Base-by-base conservation (phyloP, 2,329 filamentous ascomycete genomes). In the Aspergillus sp. region DNA sequence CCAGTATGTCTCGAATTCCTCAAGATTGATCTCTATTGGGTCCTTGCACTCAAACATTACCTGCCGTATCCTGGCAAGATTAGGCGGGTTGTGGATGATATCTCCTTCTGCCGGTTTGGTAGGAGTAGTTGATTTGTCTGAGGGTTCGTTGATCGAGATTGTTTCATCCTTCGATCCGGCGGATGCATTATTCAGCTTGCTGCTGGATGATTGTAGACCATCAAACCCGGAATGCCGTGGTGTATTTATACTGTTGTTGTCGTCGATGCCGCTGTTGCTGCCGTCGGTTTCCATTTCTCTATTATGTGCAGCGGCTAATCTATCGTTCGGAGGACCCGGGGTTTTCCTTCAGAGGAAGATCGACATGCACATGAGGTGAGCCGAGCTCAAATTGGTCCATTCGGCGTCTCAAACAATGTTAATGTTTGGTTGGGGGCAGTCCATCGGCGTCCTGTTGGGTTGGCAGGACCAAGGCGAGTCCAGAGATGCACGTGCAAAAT, bases 1-100 rank as follows among this genome's bases (percentile, higher is more conserved):
- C 74, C 78, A 81, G 63, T 80, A 81, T 16, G 71, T 75, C 58
- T 80, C 77, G 59, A 80, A 81, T 55, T 81, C 79, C 24, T 76
- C 73, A 42, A 77, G 64, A 18, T 74, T 77, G 50, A 81, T 76
- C 66, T 81, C 78, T 54, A 81, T 76, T 6, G 77, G 74, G 45
- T 80, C 77, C 51, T 74, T 77, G 65, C 79, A 73, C 53, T 80
- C 77, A 60, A 80, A 81, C 50, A 81, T 65, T 24, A 77, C 71
- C 55, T 75, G 73, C 32, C 79, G 72, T 60, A 81, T 79, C 11
- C 69, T 67, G 24, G 71, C 73, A 22, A 81, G 68, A 49, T 80
- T 76, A 9, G 77, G 76, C 11, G 79, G 79, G 52, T 77, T 78
- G 50, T 73, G 64, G 63, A 78, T 75, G 39, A 80, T 65, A 49